Evolutionary conservation across 169 alveolate genomes (phyloP).

Genomic region (Cryptosporidium xiaoi): DNA sequence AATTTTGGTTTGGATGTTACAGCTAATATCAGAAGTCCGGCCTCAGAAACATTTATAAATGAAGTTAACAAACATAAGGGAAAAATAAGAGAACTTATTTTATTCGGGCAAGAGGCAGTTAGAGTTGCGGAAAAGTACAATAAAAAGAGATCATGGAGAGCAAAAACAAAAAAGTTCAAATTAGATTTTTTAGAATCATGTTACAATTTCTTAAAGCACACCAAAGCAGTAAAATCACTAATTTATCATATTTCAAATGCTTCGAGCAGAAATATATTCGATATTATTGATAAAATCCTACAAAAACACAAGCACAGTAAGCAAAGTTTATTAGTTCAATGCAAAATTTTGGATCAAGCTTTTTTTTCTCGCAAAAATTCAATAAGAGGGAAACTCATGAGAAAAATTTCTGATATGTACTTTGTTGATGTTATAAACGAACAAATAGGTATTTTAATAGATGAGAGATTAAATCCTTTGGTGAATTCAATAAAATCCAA

Average conservation of each 20-base stretch:
- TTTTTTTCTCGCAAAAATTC: conserved; percentile 47
- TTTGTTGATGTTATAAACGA: conserved; percentile 32
- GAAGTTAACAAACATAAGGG: conserved; percentile 15
- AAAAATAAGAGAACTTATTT: conserved; percentile 30
- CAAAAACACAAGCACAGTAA: conserved; percentile 14
- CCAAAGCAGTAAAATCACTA: conserved; percentile 39
- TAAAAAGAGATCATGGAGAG: conserved; percentile 64
- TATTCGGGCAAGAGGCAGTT: conserved; percentile 32
- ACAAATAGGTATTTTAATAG: conserved; percentile 17
- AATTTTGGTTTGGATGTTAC: conserved; percentile 54
- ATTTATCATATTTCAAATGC: conserved; percentile 17
- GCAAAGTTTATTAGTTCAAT: conserved; percentile 18
- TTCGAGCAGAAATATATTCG: conserved; percentile 11
- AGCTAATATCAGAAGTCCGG: conserved; percentile 7
- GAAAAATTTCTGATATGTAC: conserved; percentile 16
- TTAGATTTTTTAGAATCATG: conserved; percentile 30
- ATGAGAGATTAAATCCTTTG: conserved; percentile 36
- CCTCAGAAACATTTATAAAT: conserved; percentile 15
- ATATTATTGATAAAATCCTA: conserved; percentile 25
- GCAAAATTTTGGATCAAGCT: conserved; percentile 40
- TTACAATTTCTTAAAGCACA: conserved; percentile 17
- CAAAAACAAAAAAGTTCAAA: conserved; percentile 38
- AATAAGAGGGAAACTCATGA: conserved; percentile 28
- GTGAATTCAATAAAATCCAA: conserved; percentile 33
- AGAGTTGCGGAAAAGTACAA: conserved; percentile 55